Percentiles rank a stretch among this genome's conserved stretches.
Evolutionary conservation across 495 filamentous ascomycete species (phyloP).

Genomic region (Neurospora cerealis): DNA sequence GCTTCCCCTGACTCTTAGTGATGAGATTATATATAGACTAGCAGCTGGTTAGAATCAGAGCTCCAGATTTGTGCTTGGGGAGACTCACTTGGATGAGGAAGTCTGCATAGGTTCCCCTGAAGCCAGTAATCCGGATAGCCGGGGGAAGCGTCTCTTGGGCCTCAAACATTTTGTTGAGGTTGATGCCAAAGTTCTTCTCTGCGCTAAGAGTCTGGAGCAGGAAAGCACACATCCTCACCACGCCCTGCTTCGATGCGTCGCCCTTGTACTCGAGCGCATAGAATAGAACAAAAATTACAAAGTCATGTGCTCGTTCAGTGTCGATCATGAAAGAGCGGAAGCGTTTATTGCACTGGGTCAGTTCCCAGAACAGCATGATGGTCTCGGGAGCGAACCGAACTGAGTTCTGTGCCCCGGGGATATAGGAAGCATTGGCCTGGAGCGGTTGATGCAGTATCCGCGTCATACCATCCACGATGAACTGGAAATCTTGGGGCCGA

Average conservation of each 20-base stretch:
- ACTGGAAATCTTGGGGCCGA: constrained; percentile 94
- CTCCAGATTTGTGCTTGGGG: neutral
- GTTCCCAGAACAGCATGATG: constrained; percentile 96
- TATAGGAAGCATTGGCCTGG: constrained; percentile 75
- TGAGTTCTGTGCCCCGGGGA: constrained; percentile 74
- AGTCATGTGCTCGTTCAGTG: constrained; percentile 87
- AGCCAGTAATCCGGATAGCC: constrained; percentile 69
- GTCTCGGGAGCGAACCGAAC: constrained; percentile 91
- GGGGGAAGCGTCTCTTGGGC: constrained; percentile 79
- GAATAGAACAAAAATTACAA: constrained; percentile 81
- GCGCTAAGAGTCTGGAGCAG: constrained; percentile 91
- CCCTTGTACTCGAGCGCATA: constrained; percentile 82
- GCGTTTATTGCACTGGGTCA: constrained; percentile 93
- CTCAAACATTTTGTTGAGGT: constrained; percentile 82
- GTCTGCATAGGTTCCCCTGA: constrained; percentile 87
- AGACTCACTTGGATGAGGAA: constrained; percentile 78
- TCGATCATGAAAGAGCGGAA: constrained; percentile 97
- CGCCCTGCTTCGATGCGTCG: constrained; percentile 80
- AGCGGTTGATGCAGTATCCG: constrained; percentile 88
- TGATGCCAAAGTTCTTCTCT: constrained; percentile 81
- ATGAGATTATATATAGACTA: constrained; percentile 91
- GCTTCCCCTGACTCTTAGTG: constrained; percentile 80
- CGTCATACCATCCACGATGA: constrained; percentile 92
- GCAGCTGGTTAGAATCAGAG: constrained; percentile 19
- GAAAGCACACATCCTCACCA: constrained; percentile 95